Percentiles rank a stretch among this genome's conserved stretches.
Conservation (phyloP, 2,329 filamentous ascomycete species). For the Cladophialophora immunda region DNA sequence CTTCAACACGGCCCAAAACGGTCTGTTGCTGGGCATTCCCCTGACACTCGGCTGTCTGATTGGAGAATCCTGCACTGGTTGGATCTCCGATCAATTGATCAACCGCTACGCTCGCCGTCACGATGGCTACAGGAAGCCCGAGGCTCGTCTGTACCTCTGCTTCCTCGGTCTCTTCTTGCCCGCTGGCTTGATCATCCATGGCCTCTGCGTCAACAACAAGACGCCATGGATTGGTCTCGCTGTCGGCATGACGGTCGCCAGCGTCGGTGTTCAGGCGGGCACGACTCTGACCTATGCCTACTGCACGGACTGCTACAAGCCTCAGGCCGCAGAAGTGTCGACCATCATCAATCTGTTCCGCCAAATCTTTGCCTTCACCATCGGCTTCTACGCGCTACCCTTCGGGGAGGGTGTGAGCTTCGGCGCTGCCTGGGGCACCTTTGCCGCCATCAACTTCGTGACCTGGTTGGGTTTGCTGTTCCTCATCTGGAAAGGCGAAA, state of each 20-base stretch:
- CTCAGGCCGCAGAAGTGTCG: constrained; percentile 17
- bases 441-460: constrained; percentile 19
- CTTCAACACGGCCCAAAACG: constrained; percentile 18
- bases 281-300: constrained; percentile 12
- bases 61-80: constrained; percentile 14
- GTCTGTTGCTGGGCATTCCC: constrained; percentile 10
- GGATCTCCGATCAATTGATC: constrained; percentile 15
- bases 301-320: constrained; percentile 17
- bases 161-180: constrained; percentile 14
- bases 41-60: constrained; percentile 18
- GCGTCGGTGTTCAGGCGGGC: constrained; percentile 13
- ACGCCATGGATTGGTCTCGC: constrained; percentile 16
- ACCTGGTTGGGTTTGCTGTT: constrained; percentile 5
- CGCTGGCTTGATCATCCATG: constrained; percentile 13
- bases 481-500: constrained; percentile 14
- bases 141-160: constrained; percentile 12
- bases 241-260: constrained; percentile 15
- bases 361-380: constrained; percentile 21
- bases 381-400: constrained; percentile 21
- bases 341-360: constrained; percentile 21
- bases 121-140: constrained; percentile 16
- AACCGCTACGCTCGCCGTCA: constrained; percentile 8
- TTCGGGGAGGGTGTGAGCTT: constrained; percentile 12
- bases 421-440: constrained; percentile 8
- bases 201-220: constrained; percentile 12